These are phyloP conservation scores for Dactylellina haptotyla DNA, from an alignment of 2,329 filamentous ascomycete genomes.

Conservation along the genomic window DNA sequence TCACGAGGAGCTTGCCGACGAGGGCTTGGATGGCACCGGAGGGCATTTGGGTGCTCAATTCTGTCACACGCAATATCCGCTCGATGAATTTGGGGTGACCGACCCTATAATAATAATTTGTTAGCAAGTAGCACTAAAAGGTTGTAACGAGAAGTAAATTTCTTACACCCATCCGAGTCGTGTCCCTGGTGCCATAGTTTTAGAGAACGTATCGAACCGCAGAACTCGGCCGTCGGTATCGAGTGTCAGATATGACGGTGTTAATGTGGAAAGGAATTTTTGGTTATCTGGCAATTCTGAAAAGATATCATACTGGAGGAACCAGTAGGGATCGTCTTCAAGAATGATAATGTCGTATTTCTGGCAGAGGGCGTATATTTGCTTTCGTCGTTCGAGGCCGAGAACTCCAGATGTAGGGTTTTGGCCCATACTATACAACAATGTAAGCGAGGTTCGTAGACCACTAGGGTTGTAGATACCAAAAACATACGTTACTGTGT, in stretches of 20 bases:
- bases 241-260: constrained; percentile 81
- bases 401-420: constrained; percentile 85
- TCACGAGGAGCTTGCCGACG: constrained; percentile 79
- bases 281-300: constrained; percentile 55
- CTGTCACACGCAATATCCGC: constrained; percentile 76
- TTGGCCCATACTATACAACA: constrained; percentile 72
- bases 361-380: constrained; percentile 82
- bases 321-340: constrained; percentile 97
- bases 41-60: constrained; percentile 81
- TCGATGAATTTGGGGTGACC: constrained; percentile 82
- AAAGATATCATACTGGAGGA: constrained; percentile 79
- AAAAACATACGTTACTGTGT: constrained; percentile 74
- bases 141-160: neutral
- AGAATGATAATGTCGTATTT: constrained; percentile 89
- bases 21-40: constrained; percentile 89
- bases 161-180: constrained; percentile 82
- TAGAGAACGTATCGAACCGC: constrained; percentile 91
- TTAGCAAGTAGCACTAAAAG: neutral
- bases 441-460: neutral
- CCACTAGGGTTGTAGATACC: constrained; percentile 56
- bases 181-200: constrained; percentile 89
- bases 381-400: constrained; percentile 76
- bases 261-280: constrained; percentile 57
- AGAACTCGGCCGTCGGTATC: constrained; percentile 88
- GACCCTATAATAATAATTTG: constrained; percentile 63